Conservation (phyloP, 768 basidiomycete genomes). For the Tremella fuciformis region DNA sequence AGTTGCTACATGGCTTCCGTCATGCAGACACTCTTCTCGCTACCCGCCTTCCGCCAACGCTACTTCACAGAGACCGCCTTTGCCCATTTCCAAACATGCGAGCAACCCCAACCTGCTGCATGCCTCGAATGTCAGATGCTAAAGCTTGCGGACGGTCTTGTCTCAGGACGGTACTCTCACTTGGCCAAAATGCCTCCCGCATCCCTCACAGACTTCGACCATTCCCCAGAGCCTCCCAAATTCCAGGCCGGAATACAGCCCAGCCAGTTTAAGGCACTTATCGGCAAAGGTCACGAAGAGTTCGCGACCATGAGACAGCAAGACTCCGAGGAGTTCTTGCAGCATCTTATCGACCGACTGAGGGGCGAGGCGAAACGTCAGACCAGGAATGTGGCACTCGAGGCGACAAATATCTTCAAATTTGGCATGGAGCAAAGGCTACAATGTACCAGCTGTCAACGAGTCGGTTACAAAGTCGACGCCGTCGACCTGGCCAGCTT, state of each 20-base stretch:
- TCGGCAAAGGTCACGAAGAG: slow-evolving; percentile 89
- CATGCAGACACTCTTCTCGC: slow-evolving; percentile 77
- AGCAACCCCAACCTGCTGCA: slow-evolving; percentile 66
- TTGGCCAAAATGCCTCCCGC: slow-evolving; percentile 53
- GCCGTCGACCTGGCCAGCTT: slow-evolving; percentile 73
- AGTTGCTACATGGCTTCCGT: slow-evolving; percentile 98
- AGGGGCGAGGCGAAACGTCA: slow-evolving; percentile 55
- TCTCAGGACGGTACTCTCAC: slow-evolving; percentile 85
- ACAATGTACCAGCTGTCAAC: slow-evolving; percentile 72
- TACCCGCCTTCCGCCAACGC: slow-evolving; percentile 70
- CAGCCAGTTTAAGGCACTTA: slow-evolving; percentile 75
- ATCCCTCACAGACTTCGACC: slow-evolving; percentile 34
- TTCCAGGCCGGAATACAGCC: slow-evolving; percentile 87
- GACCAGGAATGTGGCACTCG: slow-evolving; percentile 49
- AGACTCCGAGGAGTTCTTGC: slow-evolving; percentile 92
- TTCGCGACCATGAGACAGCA: slow-evolving; percentile 97
- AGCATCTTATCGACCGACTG: slow-evolving; percentile 70
- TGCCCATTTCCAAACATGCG: slow-evolving; percentile 64
- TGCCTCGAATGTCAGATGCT: slow-evolving; percentile 95
- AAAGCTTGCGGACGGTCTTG: slow-evolving; percentile 85
- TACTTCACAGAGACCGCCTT: slow-evolving; percentile 59
- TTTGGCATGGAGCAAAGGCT: slow-evolving; percentile 85
- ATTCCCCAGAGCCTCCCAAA: slow-evolving; percentile 36
- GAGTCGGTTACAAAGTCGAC: slow-evolving; percentile 80
- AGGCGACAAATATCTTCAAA: slow-evolving; percentile 72